Base-by-base conservation (phyloP, 1,139 yeast genomes). In the Protomyces arabidopsidicola region DNA sequence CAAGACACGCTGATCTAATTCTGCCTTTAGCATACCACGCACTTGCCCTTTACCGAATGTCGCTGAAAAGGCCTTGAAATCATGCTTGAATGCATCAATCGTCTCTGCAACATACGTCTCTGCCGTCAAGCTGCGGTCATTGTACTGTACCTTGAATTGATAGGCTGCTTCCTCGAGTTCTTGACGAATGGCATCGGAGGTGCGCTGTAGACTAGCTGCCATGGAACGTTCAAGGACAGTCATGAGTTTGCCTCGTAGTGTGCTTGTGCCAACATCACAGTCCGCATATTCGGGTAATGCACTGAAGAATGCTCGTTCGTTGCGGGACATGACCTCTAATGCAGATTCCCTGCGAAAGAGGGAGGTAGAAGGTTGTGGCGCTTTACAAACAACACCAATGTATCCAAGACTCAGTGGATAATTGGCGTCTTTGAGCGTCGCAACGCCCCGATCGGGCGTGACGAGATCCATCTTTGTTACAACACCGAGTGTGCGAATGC, bases 321-420 rank as follows among this genome's bases (percentile, higher is more conserved):
- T 81, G 78, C 72, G 79, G 70, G 68, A 81, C 75, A 69, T 80
- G 8, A 72, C 68, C 22, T 71, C 67, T 24, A 76, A 71, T 22
- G 75, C 67, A 50, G 73, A 36, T 53, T 58, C 62, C 1, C 53
- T 20, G 12, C 38, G 42, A 34, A 58, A 58, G 2, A 58, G 35
- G 8, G 71, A 67, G 8, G 63, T 48, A 76, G 68, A 1, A 20
- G 67, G 48, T 14, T 69, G 60, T 3, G 75, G 64, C 1, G 96
- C 95, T 69, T 84, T 87, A 2, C 98, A 90, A 20, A 95, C 87
- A 16, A 95, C 98, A 62, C 98, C 98, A 39, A 95, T 98, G 73
- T 95, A 95, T 0, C 99, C 99, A 95, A 93, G 88, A 71, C 82
- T 85, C 67, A 95, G 78, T 0, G 98, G 98, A 70, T 93, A 95